Evolutionary conservation across 1,284 basidiomycete genomes (phyloP).

Genomic region (Grifola frondosa): DNA sequence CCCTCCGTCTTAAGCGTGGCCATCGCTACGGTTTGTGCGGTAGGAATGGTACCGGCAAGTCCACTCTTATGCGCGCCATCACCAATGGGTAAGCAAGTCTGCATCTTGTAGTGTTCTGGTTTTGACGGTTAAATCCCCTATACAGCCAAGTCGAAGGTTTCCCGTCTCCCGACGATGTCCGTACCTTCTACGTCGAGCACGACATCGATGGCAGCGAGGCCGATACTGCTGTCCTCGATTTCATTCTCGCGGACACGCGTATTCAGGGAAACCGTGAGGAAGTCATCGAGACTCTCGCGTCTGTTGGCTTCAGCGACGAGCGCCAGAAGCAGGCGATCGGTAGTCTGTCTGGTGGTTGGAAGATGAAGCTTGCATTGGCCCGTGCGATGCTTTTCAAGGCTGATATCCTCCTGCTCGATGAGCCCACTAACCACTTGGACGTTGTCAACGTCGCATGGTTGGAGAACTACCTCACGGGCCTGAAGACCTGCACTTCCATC

Average conservation of each 20-base stretch:
- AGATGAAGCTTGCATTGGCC: conserved; percentile 99
- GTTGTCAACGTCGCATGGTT: conserved; percentile 97
- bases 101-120: background rate
- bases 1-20: conserved; percentile 95
- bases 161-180: conserved; percentile 93
- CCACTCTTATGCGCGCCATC: conserved; percentile 96
- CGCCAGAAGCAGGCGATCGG: conserved; percentile 87
- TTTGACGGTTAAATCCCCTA: conserved; percentile 5
- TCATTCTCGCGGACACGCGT: conserved; percentile 87
- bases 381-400: conserved; percentile 99
- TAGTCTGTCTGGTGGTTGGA: conserved; percentile 98
- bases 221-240: conserved; percentile 87
- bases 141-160: conserved; percentile 92
- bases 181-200: conserved; percentile 99
- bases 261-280: conserved; percentile 74
- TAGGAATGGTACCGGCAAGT: conserved; percentile 98
- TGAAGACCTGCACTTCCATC: conserved; percentile 93
- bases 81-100: conserved; percentile 60
- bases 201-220: conserved; percentile 96
- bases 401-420: conserved; percentile 94
- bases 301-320: conserved; percentile 89
- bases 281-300: conserved; percentile 77
- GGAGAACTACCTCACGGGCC: conserved; percentile 89
- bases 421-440: conserved; percentile 98
- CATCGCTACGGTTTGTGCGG: conserved; percentile 98